phyloP scores from a whole-genome alignment of 2,329 filamentous ascomycete species.

The Pseudocercospora vitis region DNA sequence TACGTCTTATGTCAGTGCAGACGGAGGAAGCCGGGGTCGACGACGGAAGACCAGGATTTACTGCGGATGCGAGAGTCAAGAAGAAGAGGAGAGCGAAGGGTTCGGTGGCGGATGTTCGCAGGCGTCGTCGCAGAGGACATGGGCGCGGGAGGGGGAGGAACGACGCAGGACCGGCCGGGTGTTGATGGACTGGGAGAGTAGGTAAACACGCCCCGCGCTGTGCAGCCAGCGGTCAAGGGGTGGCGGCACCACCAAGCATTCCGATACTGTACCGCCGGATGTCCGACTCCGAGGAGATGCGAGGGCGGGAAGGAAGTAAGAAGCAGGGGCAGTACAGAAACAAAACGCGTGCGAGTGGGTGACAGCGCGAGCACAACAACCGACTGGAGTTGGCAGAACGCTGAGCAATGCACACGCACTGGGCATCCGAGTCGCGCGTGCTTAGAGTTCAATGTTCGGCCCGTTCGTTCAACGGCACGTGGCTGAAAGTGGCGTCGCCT shows the following conservation, averaged over 20 bases:
- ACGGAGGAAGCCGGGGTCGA: constrained; percentile 1
- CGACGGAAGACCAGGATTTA: neutral
- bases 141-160: neutral
- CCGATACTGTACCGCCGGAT: neutral
- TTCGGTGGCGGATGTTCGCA: neutral
- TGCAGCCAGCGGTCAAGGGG: neutral
- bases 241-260: neutral
- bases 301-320: neutral
- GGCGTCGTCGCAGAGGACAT: neutral
- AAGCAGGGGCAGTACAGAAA: too few species aligned
- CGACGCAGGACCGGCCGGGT: neutral
- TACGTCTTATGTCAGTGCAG: constrained; percentile 6
- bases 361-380: too few species aligned
- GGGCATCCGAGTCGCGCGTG: too few species aligned
- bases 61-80: neutral
- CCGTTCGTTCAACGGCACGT: too few species aligned
- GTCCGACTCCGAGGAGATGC: neutral
- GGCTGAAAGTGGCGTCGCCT: too few species aligned
- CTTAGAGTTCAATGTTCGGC: too few species aligned
- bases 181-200: neutral
- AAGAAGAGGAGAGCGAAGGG: neutral
- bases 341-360: too few species aligned
- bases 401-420: too few species aligned
- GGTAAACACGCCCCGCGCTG: too few species aligned
- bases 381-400: too few species aligned